Evolutionary conservation across 2,329 filamentous ascomycete genomes (phyloP).

Genomic region (Plenodomus biglobosus): DNA sequence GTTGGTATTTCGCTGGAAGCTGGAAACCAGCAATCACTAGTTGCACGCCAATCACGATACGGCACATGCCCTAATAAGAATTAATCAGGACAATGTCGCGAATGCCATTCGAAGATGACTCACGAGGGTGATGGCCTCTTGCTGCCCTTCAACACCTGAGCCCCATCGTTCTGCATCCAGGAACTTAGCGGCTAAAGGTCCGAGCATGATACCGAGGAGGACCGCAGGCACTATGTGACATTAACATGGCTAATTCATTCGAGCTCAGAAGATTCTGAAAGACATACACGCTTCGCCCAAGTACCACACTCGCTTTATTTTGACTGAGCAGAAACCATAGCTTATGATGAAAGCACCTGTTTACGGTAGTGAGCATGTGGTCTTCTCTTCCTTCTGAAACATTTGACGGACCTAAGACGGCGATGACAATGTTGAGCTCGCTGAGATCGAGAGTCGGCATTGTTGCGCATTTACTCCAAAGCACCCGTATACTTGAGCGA

Average conservation of each 20-base stretch:
- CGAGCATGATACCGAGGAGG: constrained; percentile 56
- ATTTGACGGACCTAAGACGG: constrained; percentile 46
- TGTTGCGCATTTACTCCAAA: too few species aligned
- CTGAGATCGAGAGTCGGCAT: constrained; percentile 55
- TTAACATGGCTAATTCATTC: too few species aligned
- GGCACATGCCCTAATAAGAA: constrained; percentile 48
- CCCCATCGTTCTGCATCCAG: constrained; percentile 50
- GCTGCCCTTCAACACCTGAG: constrained; percentile 34
- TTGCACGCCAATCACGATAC: constrained; percentile 65
- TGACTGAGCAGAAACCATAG: constrained; percentile 56
- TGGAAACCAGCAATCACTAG: constrained; percentile 66
- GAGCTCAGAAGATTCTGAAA: too few species aligned
- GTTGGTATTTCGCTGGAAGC: constrained; percentile 59
- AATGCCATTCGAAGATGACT: not conserved
- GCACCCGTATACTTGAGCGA: too few species aligned
- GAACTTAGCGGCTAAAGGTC: constrained; percentile 58
- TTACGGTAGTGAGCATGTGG: not conserved
- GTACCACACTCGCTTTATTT: constrained; percentile 58
- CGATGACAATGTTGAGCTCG: constrained; percentile 57
- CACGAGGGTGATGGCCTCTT: constrained; percentile 48
- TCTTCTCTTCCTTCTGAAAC: not conserved
- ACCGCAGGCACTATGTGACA: constrained; percentile 55
- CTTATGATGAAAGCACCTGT: constrained; percentile 53
- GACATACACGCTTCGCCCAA: constrained; percentile 58
- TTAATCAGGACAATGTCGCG: not conserved